These are phyloP conservation scores for Eucalyptus rudis DNA, from an alignment of 345 rosid genomes.

Conservation along the genomic window DNA sequence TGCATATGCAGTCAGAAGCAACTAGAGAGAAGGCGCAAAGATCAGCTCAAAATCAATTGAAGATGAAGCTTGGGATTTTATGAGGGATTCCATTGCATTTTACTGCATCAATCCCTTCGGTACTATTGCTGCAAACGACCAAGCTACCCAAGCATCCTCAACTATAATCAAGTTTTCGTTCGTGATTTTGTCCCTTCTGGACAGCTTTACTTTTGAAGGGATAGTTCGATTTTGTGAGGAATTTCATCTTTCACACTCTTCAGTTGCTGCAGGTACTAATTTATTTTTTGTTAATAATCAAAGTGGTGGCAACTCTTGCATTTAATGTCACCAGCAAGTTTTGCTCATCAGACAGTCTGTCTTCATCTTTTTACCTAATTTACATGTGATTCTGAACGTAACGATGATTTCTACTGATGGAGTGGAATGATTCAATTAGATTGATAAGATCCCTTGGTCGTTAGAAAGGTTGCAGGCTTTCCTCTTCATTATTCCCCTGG, in stretches of 20 bases:
- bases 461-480: background rate
- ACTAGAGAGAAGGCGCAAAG: background rate
- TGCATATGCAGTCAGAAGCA: background rate
- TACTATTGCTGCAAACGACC: conserved; percentile 91
- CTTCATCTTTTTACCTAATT: background rate
- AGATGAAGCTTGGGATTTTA: conserved; percentile 82
- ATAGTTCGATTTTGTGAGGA: conserved; percentile 77
- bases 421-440: background rate
- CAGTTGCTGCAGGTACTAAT: conserved; percentile 74
- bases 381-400: background rate
- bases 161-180: conserved; percentile 76
- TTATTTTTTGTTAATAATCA: background rate
- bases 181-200: conserved; percentile 87
- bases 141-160: conserved; percentile 33
- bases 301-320: background rate
- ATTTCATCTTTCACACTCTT: conserved; percentile 80
- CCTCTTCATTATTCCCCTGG: background rate
- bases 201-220: conserved; percentile 88
- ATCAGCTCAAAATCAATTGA: conserved; percentile 25
- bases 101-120: conserved; percentile 83
- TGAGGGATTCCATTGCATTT: conserved; percentile 54
- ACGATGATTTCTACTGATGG: background rate
- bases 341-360: background rate
- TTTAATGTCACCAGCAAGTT: background rate
- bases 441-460: background rate